These are phyloP conservation scores for Crithidia sp. DNA, from an alignment of 208 protist genomes.

Conservation along the genomic window DNA sequence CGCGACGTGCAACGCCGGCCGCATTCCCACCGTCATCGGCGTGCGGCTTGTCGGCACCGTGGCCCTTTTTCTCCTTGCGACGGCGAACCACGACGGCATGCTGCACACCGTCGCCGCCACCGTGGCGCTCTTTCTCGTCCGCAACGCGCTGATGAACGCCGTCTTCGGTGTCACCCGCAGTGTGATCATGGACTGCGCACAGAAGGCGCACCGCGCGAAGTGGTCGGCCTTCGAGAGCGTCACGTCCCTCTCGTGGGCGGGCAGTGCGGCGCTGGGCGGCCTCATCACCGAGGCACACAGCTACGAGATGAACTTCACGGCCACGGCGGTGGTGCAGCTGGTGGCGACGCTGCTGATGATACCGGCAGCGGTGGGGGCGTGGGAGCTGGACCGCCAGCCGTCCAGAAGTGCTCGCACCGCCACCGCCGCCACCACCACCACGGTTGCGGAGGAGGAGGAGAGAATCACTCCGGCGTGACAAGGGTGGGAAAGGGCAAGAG, in stretches of 20 bases:
- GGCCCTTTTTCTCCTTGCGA: conserved; percentile 33
- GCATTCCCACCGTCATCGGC: conserved; percentile 38
- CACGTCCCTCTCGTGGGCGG: conserved; percentile 64
- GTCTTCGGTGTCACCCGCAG: conserved; percentile 63
- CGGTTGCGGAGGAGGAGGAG: background rate
- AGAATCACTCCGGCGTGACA: too few relatives aligned
- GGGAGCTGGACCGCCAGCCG: conserved; percentile 10
- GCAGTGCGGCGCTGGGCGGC: conserved; percentile 65
- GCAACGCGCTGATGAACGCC: conserved; percentile 74
- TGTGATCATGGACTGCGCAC: conserved; percentile 71
- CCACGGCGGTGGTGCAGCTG: conserved; percentile 59
- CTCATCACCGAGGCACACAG: conserved; percentile 43
- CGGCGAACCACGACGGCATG: background rate
- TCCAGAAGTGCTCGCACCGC: background rate
- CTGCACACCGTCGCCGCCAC: conserved; percentile 13
- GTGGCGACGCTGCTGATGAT: conserved; percentile 37
- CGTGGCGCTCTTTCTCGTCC: conserved; percentile 39
- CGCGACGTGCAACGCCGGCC: conserved; percentile 13
- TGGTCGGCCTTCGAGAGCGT: conserved; percentile 79
- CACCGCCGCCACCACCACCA: background rate
- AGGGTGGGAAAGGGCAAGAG: too few relatives aligned
- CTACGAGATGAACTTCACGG: conserved; percentile 52
- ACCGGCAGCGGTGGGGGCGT: conserved; percentile 41
- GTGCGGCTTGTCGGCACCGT: conserved; percentile 44
- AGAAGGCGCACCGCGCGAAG: conserved; percentile 43